Evolutionary conservation across 2,329 filamentous ascomycete species (phyloP), one percentile per base, ranked within the genome.

Genomic region (Westerdykella sp.): DNA sequence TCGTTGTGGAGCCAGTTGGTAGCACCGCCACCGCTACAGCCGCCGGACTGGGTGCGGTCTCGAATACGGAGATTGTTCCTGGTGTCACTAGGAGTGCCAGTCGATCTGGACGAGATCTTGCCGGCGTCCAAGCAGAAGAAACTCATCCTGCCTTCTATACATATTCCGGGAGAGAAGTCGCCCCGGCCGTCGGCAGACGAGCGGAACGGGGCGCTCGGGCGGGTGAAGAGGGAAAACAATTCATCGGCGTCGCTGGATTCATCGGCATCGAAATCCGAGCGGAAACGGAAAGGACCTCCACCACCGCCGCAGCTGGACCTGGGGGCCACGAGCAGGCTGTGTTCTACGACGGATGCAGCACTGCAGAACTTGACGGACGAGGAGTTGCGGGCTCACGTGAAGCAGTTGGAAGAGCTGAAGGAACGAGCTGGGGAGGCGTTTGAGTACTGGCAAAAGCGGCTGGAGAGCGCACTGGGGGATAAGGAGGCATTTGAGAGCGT

Each of bases 121-220:
- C 93, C 93, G 0, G 90, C 91, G 0, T 95, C 87, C 11, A 97
- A 97, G 68, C 93, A 98, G 66, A 97, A 97, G 77, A 97, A 97
- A 65, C 82, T 98, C 14, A 79, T 98, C 4, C 77, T 98, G 1
- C 93, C 93, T 0, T 95, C 90, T 5, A 83, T 93, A 38, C 57
- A 64, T 46, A 60, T 66, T 22, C 53, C 62, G 1, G 62, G 63
- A 31, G 63, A 66, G 12, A 59, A 63, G n/a, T 66, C 65, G 1
- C 65, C 65, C 3, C 54, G 64, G 34, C 59, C 57, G 1, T 67
- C 65, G 1, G 64, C 65, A 4, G 67, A 71, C 44, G 63, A 55
- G 41, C 65, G 66, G 25, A 67, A 53, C 46, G 68, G 51, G 7
- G 62, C 64, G 1, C 52, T 68, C 2, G 56, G 57, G 2, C 61